A percentile compares a stretch with the other conserved stretches of the same genome.
phyloP scores from a whole-genome alignment of 495 filamentous ascomycete species.

The Pyronema domesticum region DNA sequence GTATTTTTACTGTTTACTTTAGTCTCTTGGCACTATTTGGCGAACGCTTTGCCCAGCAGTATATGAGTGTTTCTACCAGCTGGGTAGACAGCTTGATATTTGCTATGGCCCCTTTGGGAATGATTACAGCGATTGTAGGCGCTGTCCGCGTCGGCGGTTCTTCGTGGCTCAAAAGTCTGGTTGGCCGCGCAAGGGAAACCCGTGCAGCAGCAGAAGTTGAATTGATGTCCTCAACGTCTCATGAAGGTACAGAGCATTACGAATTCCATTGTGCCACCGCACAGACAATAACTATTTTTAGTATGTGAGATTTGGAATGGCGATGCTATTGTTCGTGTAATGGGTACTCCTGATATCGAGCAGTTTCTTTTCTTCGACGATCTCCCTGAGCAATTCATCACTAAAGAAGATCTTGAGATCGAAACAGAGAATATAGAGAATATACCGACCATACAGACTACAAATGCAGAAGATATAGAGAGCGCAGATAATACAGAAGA shows the following conservation, averaged over 20 bases:
- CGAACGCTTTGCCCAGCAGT: slow-evolving; percentile 38
- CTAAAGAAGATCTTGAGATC: background rate
- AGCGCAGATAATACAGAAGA: too few species aligned
- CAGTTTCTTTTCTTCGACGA: slow-evolving; percentile 10
- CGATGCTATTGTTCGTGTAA: slow-evolving; percentile 15
- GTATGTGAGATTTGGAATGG: slow-evolving; percentile 23
- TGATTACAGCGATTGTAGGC: slow-evolving; percentile 36
- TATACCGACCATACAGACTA: too few species aligned
- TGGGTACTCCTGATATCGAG: slow-evolving; percentile 15
- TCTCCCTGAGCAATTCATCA: background rate
- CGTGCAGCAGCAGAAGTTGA: slow-evolving; percentile 20
- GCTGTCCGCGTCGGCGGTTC: slow-evolving; percentile 37
- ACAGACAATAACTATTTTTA: background rate
- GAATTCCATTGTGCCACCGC: background rate
- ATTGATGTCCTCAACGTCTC: slow-evolving; percentile 25
- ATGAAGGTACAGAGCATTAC: background rate
- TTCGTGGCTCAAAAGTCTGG: slow-evolving; percentile 33
- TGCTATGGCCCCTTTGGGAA: slow-evolving; percentile 36
- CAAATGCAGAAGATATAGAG: too few species aligned
- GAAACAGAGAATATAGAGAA: too few species aligned
- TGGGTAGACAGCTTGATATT: slow-evolving; percentile 37
- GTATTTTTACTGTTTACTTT: background rate
- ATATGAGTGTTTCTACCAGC: slow-evolving; percentile 30
- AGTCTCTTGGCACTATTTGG: slow-evolving; percentile 36
- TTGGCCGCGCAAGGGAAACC: slow-evolving; percentile 30